Percentiles rank a stretch among this genome's conserved stretches.
These are phyloP conservation scores for Rhipidocladum racemiflorum DNA, from an alignment of 176 grass and related monocot genomes.

Conservation along the genomic window DNA sequence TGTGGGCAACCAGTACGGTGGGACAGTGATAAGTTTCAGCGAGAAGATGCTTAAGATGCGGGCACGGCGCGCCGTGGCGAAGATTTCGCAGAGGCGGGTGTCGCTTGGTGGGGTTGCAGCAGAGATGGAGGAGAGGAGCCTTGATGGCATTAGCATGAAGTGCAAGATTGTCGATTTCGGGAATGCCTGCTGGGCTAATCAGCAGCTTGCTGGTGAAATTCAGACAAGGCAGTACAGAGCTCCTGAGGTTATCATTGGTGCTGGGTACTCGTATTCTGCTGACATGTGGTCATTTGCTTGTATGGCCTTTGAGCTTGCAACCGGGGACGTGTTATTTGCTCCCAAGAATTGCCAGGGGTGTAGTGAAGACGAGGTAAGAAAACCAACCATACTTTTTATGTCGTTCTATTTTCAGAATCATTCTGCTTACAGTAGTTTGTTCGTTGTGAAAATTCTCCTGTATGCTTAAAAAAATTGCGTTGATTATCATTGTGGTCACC, in stretches of 20 bases:
- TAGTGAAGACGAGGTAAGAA: conserved; percentile 90
- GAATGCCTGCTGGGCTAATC: conserved; percentile 70
- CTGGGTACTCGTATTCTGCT: conserved; percentile 68
- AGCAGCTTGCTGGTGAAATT: conserved; percentile 65
- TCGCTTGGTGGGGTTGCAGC: conserved; percentile 50
- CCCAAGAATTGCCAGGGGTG: conserved; percentile 63
- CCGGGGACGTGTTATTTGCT: conserved; percentile 75
- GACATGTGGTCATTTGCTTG: conserved; percentile 96
- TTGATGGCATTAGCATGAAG: conserved; percentile 73
- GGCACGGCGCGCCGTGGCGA: conserved; percentile 58
- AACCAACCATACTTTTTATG: not conserved
- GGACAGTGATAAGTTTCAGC: conserved; percentile 42
- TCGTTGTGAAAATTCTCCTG: not conserved
- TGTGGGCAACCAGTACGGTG: conserved; percentile 45
- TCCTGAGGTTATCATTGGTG: conserved; percentile 86
- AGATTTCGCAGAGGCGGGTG: conserved; percentile 55
- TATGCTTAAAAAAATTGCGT: not conserved
- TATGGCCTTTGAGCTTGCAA: conserved; percentile 87
- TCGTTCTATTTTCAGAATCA: not conserved
- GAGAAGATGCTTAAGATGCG: conserved; percentile 79
- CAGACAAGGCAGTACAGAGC: conserved; percentile 93
- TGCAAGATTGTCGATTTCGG: conserved; percentile 99
- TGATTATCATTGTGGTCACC: not conserved
- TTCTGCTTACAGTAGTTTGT: not conserved
- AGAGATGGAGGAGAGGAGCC: conserved; percentile 59